Conservation (phyloP, 805 yeast species). For the Spathaspora arborariae region DNA sequence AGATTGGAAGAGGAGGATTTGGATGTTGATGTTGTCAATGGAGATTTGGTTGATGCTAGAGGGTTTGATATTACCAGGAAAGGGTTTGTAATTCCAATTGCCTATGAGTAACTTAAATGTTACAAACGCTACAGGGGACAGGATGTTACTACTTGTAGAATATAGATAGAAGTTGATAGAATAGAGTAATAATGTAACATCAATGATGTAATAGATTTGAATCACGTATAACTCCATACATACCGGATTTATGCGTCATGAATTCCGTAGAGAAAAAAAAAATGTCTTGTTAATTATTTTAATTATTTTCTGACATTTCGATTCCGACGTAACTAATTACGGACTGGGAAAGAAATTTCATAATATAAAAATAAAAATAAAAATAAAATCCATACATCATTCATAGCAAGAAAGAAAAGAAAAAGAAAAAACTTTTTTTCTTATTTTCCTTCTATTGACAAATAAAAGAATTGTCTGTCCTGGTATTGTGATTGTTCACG, state of each 20-base stretch:
- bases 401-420: too few relatives aligned
- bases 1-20: constrained; percentile 62
- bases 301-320: too few relatives aligned
- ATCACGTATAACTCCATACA: too few relatives aligned
- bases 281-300: too few relatives aligned
- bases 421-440: not conserved
- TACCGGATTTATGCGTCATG: not conserved
- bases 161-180: not conserved
- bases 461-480: not conserved
- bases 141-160: constrained; percentile 2
- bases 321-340: not conserved
- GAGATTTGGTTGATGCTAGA: constrained; percentile 66
- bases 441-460: not conserved
- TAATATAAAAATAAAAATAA: not conserved
- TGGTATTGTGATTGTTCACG: not conserved
- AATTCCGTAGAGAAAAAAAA: too few relatives aligned
- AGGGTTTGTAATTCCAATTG: constrained; percentile 61
- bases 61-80: constrained; percentile 53
- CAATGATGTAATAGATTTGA: too few relatives aligned
- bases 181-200: not conserved
- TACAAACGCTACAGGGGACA: too few relatives aligned
- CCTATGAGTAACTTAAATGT: constrained; percentile 21
- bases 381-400: too few relatives aligned
- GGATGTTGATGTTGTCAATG: constrained; percentile 60
- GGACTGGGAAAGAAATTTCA: not conserved